A percentile compares a stretch with the other conserved stretches of the same genome.
These are phyloP conservation scores for Nakaseomyces delphensis DNA, from an alignment of 1,139 yeast genomes.

Conservation along the genomic window DNA sequence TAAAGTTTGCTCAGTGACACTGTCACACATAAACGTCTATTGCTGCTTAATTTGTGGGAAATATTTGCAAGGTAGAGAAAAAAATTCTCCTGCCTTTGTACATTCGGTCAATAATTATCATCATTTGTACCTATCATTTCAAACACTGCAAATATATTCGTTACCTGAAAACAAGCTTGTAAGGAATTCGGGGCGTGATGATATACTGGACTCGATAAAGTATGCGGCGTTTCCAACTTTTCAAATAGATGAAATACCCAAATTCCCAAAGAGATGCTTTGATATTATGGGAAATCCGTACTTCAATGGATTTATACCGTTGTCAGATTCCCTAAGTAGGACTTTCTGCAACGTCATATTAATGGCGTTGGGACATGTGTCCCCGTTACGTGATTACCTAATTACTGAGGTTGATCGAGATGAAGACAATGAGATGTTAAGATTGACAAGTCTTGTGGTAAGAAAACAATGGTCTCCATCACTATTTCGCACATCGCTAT, in stretches of 20 bases:
- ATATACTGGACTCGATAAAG: constrained; percentile 42
- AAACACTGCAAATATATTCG: constrained; percentile 41
- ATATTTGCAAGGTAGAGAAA: constrained; percentile 60
- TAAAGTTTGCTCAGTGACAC: constrained; percentile 54
- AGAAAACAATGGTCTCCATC: constrained; percentile 58
- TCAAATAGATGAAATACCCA: constrained; percentile 30
- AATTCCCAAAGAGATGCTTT: constrained; percentile 23
- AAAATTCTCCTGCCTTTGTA: constrained; percentile 53
- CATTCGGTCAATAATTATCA: constrained; percentile 59
- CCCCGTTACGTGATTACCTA: constrained; percentile 44
- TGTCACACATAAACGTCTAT: constrained; percentile 54
- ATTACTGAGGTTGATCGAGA: constrained; percentile 31
- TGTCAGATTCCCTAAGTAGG: constrained; percentile 37
- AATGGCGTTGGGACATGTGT: constrained; percentile 49
- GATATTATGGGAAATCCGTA: constrained; percentile 44
- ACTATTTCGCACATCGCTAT: constrained; percentile 51
- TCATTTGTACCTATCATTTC: constrained; percentile 53
- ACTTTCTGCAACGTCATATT: constrained; percentile 47
- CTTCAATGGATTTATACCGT: constrained; percentile 56
- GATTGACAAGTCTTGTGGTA: constrained; percentile 28
- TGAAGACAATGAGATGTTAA: constrained; percentile 29
- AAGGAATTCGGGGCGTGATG: constrained; percentile 8
- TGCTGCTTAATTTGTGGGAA: constrained; percentile 71
- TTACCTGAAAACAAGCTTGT: constrained; percentile 45
- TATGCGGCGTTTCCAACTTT: constrained; percentile 51